A percentile compares a stretch with the other conserved stretches of the same genome.
phyloP scores from a whole-genome alignment of 2,329 filamentous ascomycete genomes.

The Fulvia fulva region DNA sequence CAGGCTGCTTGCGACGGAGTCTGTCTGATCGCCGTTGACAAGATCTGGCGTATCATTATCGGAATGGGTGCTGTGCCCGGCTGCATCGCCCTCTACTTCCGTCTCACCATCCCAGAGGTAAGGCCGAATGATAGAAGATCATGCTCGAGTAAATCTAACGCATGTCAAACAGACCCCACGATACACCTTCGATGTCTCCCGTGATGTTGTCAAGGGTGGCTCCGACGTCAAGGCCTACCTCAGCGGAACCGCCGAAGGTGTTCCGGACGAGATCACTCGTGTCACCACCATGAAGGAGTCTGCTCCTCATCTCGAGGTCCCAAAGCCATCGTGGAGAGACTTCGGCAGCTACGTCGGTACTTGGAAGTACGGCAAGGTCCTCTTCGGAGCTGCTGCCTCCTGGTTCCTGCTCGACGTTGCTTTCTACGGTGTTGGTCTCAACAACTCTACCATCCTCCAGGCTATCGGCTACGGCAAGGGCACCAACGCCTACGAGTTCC shows the following conservation, averaged over 20 bases:
- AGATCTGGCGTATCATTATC: slow-evolving; percentile 81
- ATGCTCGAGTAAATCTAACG: not conserved
- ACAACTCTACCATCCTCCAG: slow-evolving; percentile 68
- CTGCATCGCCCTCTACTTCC: slow-evolving; percentile 78
- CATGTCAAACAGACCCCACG: slow-evolving; percentile 71
- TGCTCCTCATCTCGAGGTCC: slow-evolving; percentile 55
- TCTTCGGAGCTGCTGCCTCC: slow-evolving; percentile 75
- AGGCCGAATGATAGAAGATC: too few relatives aligned
- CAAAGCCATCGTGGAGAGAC: slow-evolving; percentile 68
- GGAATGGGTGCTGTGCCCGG: slow-evolving; percentile 78
- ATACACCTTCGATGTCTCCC: slow-evolving; percentile 78
- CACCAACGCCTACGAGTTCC: slow-evolving; percentile 60
- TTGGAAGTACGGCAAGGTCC: slow-evolving; percentile 67
- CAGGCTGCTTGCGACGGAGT: slow-evolving; percentile 56
- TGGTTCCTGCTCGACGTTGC: slow-evolving; percentile 76
- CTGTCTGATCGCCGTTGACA: slow-evolving; percentile 71
- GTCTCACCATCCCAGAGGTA: slow-evolving; percentile 73
- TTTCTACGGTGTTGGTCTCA: slow-evolving; percentile 60
- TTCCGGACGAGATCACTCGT: slow-evolving; percentile 65
- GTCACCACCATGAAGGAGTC: slow-evolving; percentile 54
- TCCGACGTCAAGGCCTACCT: slow-evolving; percentile 74
- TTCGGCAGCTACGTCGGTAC: slow-evolving; percentile 67
- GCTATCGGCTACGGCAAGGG: slow-evolving; percentile 69
- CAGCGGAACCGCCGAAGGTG: slow-evolving; percentile 57
- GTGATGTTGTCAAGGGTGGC: slow-evolving; percentile 69